A percentile compares a stretch with the other conserved stretches of the same genome.
These are phyloP conservation scores for Zasmidium citrigriseum DNA, from an alignment of 2,329 filamentous ascomycete species.

Conservation along the genomic window DNA sequence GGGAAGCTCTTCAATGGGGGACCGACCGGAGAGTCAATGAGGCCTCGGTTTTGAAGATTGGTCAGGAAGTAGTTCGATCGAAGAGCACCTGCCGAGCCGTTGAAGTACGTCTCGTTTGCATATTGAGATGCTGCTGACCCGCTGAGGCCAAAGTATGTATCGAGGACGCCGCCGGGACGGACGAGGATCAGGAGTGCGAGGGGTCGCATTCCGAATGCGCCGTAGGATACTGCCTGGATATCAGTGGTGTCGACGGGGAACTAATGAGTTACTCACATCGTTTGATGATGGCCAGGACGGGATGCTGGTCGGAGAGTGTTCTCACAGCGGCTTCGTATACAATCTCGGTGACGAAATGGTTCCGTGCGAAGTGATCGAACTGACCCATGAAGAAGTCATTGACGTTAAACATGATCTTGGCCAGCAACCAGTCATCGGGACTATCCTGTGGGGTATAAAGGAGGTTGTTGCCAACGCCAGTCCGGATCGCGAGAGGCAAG, in stretches of 20 bases:
- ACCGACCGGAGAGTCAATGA: slow-evolving; percentile 40
- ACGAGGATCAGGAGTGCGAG: slow-evolving; percentile 19
- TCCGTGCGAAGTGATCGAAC: slow-evolving; percentile 47
- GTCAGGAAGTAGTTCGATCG: slow-evolving; percentile 43
- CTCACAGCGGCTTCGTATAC: slow-evolving; percentile 49
- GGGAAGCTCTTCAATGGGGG: slow-evolving; percentile 46
- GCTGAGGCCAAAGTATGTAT: slow-evolving; percentile 17
- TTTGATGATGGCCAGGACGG: slow-evolving; percentile 43
- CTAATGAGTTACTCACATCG: slow-evolving; percentile 19
- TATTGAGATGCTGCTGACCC: slow-evolving; percentile 17
- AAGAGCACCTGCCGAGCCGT: slow-evolving; percentile 29
- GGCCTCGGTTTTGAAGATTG: slow-evolving; percentile 42
- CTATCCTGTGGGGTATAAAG: slow-evolving; percentile 51
- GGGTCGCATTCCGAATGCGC: slow-evolving; percentile 31
- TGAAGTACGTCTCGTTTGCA: slow-evolving; percentile 16
- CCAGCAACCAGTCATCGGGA: slow-evolving; percentile 52
- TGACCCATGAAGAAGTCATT: slow-evolving; percentile 52
- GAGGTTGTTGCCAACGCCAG: slow-evolving; percentile 45
- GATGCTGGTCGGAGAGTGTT: slow-evolving; percentile 50
- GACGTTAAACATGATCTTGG: slow-evolving; percentile 53
- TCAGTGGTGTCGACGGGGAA: background rate
- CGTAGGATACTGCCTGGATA: slow-evolving; percentile 14
- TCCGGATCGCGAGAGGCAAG: slow-evolving; percentile 52
- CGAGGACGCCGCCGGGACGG: slow-evolving; percentile 29
- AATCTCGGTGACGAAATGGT: slow-evolving; percentile 48